Conservation (phyloP, 2,329 filamentous ascomycete species). For the Penicillium sp. region DNA sequence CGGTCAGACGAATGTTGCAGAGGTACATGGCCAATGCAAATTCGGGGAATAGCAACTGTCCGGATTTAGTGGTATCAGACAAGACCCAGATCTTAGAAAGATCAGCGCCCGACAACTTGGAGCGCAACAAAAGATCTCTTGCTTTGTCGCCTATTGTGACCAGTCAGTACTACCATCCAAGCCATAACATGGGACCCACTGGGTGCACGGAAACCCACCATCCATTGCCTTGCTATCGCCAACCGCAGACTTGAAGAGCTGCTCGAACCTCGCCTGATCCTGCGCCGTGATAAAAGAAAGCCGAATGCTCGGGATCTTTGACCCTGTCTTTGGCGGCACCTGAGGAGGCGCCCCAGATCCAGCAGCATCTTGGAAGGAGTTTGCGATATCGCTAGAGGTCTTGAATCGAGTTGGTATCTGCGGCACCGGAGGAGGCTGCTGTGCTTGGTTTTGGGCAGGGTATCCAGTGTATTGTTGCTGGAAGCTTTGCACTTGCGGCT, state of each 20-base stretch:
- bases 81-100: slow-evolving; percentile 94
- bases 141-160: slow-evolving; percentile 67
- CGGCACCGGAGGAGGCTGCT: slow-evolving; percentile 22
- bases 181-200: not conserved
- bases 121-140: slow-evolving; percentile 81
- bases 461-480: slow-evolving; percentile 60
- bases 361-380: slow-evolving; percentile 54
- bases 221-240: slow-evolving; percentile 81
- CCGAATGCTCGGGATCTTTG: slow-evolving; percentile 88
- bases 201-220: slow-evolving; percentile 43
- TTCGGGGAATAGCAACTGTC: slow-evolving; percentile 93
- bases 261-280: slow-evolving; percentile 96
- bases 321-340: slow-evolving; percentile 61
- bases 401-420: slow-evolving; percentile 54
- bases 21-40: slow-evolving; percentile 98
- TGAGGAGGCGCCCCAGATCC: slow-evolving; percentile 51
- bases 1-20: slow-evolving; percentile 88
- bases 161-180: slow-evolving; percentile 14
- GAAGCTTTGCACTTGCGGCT: slow-evolving; percentile 42
- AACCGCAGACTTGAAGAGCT: slow-evolving; percentile 92
- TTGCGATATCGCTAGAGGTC: slow-evolving; percentile 63
- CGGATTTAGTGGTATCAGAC: slow-evolving; percentile 92
- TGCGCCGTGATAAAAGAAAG: slow-evolving; percentile 93
- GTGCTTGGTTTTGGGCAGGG: slow-evolving; percentile 45
- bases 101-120: slow-evolving; percentile 80